Conservation (phyloP, 179 eudicot genomes). For the Sideroxylon spinosum region DNA sequence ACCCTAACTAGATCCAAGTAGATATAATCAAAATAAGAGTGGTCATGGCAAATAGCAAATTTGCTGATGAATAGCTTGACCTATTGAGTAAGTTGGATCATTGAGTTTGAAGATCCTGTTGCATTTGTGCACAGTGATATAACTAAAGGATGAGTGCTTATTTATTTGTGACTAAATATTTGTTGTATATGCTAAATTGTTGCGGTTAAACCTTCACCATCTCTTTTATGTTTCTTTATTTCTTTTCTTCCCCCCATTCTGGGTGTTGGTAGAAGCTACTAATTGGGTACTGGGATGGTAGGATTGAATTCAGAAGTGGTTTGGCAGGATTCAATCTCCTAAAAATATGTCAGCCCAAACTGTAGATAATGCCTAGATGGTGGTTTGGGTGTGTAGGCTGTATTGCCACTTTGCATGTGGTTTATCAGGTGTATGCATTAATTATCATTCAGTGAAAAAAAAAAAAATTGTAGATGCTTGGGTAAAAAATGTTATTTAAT, state of each 20-base stretch:
- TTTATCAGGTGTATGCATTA: no score
- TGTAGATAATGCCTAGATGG: background rate
- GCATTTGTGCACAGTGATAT: background rate
- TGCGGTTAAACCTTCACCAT: background rate
- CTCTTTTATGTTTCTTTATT: background rate
- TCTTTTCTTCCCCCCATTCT: no score
- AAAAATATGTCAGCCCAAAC: background rate
- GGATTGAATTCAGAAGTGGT: conserved; percentile 4
- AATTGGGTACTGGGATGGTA: background rate
- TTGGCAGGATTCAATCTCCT: background rate
- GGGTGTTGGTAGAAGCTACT: background rate
- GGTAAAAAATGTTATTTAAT: background rate
- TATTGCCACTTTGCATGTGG: no score
- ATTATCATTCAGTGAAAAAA: no score
- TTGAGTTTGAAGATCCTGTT: background rate
- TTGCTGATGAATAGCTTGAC: background rate
- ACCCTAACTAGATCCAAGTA: background rate
- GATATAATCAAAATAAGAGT: background rate
- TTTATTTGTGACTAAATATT: background rate
- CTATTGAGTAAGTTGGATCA: background rate
- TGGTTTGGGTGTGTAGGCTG: no score
- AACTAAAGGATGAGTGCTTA: background rate
- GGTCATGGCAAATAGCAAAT: background rate
- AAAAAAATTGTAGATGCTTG: background rate
- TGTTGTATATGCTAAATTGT: background rate